Evolutionary conservation across 78 protist species (phyloP).

Genomic region (Trichosphaerium sp.): DNA sequence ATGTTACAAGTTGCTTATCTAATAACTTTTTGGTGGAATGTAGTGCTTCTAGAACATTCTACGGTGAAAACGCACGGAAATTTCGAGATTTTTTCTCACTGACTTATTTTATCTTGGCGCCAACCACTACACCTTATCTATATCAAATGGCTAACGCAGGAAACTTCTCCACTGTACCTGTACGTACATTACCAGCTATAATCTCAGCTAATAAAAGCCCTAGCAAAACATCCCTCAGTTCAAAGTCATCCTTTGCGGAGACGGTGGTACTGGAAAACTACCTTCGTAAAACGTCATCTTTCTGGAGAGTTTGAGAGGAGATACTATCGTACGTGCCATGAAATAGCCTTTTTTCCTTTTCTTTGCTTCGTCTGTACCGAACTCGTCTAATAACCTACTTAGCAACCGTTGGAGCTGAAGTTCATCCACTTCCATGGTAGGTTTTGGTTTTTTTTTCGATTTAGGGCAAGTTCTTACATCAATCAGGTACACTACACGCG

Average conservation of each 20-base stretch:
- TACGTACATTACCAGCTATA: too few relatives aligned
- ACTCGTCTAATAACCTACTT: not conserved
- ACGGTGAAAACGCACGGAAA: too few relatives aligned
- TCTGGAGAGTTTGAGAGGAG: constrained; percentile 96
- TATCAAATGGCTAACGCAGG: constrained; percentile 15
- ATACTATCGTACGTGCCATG: constrained; percentile 72
- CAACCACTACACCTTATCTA: not conserved
- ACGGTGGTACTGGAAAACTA: constrained; percentile 86
- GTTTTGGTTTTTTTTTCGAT: too few relatives aligned
- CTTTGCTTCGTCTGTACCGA: not conserved
- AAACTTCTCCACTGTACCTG: too few relatives aligned
- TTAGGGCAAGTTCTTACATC: too few relatives aligned
- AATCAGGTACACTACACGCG: constrained; percentile 93
- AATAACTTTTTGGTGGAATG: too few relatives aligned
- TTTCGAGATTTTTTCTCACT: not conserved
- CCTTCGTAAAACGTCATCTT: constrained; percentile 98
- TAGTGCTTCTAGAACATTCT: too few relatives aligned
- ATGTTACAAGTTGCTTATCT: too few relatives aligned
- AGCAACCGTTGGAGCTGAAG: constrained; percentile 88
- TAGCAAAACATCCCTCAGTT: not conserved
- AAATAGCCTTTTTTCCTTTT: not conserved
- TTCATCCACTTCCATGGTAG: constrained; percentile 86
- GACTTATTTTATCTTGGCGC: not conserved
- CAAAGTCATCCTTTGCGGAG: constrained; percentile 53
- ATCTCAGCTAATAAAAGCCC: too few relatives aligned